Evolutionary conservation across 331 rosid species (phyloP).

Genomic region (Prunus yedoensis): DNA sequence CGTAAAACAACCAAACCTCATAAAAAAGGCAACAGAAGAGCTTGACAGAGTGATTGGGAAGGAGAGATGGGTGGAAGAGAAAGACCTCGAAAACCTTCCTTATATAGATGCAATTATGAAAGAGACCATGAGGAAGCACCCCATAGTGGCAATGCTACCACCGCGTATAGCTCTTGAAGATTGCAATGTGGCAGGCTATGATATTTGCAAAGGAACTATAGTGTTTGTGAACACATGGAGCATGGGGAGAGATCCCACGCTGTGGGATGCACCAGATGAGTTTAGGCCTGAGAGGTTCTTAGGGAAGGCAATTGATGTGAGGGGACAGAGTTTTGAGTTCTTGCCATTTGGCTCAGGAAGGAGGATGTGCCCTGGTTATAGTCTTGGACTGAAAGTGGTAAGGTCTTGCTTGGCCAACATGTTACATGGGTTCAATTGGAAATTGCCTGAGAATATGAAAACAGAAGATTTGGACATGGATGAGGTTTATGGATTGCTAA

Average conservation of each 20-base stretch:
- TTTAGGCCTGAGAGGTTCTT: constrained; percentile 39
- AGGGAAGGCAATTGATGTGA: constrained; percentile 32
- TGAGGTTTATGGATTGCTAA: constrained; percentile 26
- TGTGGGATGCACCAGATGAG: constrained; percentile 31
- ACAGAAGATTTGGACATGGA: constrained; percentile 32
- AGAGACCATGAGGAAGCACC: constrained; percentile 30
- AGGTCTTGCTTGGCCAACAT: constrained; percentile 28
- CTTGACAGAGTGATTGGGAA: constrained; percentile 35
- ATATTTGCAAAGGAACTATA: constrained; percentile 29
- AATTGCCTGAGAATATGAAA: constrained; percentile 14
- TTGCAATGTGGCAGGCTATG: constrained; percentile 22
- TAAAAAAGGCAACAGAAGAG: constrained; percentile 29
- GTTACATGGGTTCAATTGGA: constrained; percentile 42
- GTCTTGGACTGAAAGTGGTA: constrained; percentile 32
- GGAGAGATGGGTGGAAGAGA: constrained; percentile 47
- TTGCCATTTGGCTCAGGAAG: constrained; percentile 46
- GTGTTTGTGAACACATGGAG: constrained; percentile 38
- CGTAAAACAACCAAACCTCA: constrained; percentile 31
- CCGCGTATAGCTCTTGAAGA: constrained; percentile 32
- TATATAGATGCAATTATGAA: constrained; percentile 30
- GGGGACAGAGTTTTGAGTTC: constrained; percentile 37
- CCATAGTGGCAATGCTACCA: constrained; percentile 20
- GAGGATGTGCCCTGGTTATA: constrained; percentile 46
- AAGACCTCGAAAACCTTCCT: constrained; percentile 23
- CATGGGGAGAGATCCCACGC: constrained; percentile 32